Evolutionary conservation across 2,329 filamentous ascomycete genomes (phyloP).

Genomic region (Cryphonectria radicalis): DNA sequence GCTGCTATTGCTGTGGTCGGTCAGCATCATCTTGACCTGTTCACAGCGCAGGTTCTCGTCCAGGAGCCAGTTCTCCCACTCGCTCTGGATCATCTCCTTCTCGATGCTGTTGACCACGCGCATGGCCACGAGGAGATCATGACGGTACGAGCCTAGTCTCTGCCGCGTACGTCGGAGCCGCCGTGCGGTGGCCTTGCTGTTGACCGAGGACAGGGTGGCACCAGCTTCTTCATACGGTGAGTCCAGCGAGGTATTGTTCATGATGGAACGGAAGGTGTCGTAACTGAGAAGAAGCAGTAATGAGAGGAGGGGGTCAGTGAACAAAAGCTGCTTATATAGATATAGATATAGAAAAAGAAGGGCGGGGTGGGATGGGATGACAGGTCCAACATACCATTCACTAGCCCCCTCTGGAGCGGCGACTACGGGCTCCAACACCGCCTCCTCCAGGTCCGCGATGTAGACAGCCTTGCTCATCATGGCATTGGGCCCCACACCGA

Average conservation of each 20-base stretch:
- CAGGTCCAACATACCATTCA: constrained; percentile 47
- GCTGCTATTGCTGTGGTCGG: constrained; percentile 21
- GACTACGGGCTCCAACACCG: constrained; percentile 45
- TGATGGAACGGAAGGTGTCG: constrained; percentile 63
- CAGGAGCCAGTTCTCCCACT: constrained; percentile 91
- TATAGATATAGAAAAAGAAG: not conserved
- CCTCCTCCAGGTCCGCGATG: constrained; percentile 76
- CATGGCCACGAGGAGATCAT: constrained; percentile 89
- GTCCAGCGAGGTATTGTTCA: constrained; percentile 62
- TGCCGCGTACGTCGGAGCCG: constrained; percentile 81
- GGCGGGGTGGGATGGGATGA: no score
- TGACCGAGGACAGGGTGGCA: constrained; percentile 48
- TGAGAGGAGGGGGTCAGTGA: constrained; percentile 6
- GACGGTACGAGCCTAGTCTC: constrained; percentile 79
- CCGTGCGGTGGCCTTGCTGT: constrained; percentile 59
- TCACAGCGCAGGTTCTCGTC: constrained; percentile 80
- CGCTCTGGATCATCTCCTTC: constrained; percentile 79
- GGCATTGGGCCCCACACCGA: constrained; percentile 79
- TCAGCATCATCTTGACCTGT: constrained; percentile 56
- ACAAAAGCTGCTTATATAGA: not conserved
- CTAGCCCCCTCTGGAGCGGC: constrained; percentile 48
- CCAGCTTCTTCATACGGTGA: constrained; percentile 59
- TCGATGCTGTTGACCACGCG: constrained; percentile 89
- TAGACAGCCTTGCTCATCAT: constrained; percentile 88
- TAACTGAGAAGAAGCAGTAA: constrained; percentile 50